Evolutionary conservation across 2,329 filamentous ascomycete species (phyloP).

Genomic region (Verticillium nonalfalfae): DNA sequence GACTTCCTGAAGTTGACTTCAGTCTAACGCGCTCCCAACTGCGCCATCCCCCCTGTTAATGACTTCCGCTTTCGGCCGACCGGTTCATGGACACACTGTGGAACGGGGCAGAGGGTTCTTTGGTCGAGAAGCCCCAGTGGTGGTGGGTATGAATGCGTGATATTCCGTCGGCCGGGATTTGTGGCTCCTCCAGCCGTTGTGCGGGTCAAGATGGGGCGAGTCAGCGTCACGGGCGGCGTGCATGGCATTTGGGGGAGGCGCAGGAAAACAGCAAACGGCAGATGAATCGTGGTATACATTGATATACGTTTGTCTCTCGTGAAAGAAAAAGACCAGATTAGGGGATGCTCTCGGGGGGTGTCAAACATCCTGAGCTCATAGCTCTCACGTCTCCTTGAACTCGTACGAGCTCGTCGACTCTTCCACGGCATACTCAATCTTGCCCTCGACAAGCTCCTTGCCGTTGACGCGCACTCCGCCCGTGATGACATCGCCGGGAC

Average conservation of each 20-base stretch:
- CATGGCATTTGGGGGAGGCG: neutral
- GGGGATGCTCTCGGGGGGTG: neutral
- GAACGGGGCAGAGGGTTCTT: neutral
- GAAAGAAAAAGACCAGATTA: neutral
- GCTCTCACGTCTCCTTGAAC: conserved; percentile 62
- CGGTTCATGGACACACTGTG: neutral
- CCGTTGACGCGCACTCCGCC: conserved; percentile 76
- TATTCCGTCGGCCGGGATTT: neutral
- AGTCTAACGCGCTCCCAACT: neutral
- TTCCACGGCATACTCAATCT: conserved; percentile 75
- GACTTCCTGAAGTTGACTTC: neutral
- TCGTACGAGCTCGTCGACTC: conserved; percentile 73
- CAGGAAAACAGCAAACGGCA: neutral
- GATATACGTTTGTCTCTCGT: neutral
- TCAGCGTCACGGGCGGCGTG: neutral
- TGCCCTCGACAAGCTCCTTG: conserved; percentile 77
- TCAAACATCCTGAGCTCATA: neutral
- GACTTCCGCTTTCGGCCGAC: neutral
- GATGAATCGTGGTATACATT: neutral
- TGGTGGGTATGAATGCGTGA: neutral
- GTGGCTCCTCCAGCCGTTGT: neutral
- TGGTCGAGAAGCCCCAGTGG: neutral
- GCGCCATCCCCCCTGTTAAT: neutral
- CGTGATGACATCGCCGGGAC: conserved; percentile 79
- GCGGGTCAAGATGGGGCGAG: neutral